phyloP scores from a whole-genome alignment of 78 protist species.

The Anaeramoeba flamelloides region DNA sequence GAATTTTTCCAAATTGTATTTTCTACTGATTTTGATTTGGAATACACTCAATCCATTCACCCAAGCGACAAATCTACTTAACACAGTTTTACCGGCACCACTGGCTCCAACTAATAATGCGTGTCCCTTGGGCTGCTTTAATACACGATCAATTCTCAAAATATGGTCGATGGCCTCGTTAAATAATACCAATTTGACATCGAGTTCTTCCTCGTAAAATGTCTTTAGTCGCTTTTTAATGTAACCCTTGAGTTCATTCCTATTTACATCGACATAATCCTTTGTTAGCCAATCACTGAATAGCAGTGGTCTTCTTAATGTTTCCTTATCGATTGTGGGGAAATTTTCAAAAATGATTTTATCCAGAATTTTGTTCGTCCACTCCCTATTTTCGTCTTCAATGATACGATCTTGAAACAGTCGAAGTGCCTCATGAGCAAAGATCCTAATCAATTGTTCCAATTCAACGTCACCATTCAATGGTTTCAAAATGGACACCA shows the following conservation, averaged over 20 bases:
- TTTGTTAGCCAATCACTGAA: constrained; percentile 59
- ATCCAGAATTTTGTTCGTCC: constrained; percentile 54
- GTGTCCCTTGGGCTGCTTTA: constrained; percentile 84
- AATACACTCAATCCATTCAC: constrained; percentile 43
- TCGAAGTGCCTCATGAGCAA: constrained; percentile 87
- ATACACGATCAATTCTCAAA: constrained; percentile 76
- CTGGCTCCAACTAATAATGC: constrained; percentile 65
- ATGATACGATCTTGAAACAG: constrained; percentile 87
- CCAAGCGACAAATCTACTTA: constrained; percentile 74
- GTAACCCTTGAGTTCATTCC: constrained; percentile 45
- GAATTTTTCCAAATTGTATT: constrained; percentile 65
- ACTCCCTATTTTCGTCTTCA: constrained; percentile 42
- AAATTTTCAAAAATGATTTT: constrained; percentile 42
- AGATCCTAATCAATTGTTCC: constrained; percentile 46
- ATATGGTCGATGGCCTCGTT: constrained; percentile 75
- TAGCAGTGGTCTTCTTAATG: constrained; percentile 72
- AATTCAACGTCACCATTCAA: too few relatives aligned
- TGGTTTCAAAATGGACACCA: too few relatives aligned
- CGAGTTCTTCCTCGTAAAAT: constrained; percentile 78
- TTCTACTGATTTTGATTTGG: constrained; percentile 34
- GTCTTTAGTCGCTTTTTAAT: constrained; percentile 53
- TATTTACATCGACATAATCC: constrained; percentile 45
- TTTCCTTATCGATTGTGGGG: constrained; percentile 17
- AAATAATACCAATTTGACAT: constrained; percentile 72
- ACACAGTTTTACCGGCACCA: constrained; percentile 80